Conservation (phyloP, 148 eudicot species). For the Diospyros lotus region DNA sequence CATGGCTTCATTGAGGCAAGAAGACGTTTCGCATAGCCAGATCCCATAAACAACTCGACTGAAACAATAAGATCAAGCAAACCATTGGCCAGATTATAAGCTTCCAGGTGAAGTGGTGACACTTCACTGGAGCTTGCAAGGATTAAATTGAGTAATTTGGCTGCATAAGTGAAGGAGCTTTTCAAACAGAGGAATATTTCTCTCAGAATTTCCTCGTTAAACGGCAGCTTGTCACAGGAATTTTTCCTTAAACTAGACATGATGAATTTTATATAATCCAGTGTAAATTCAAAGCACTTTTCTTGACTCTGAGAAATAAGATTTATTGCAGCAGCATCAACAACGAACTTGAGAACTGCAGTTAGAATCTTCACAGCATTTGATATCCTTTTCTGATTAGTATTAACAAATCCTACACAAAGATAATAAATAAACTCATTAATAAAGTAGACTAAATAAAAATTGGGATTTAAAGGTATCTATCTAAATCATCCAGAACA, state of each 20-base stretch:
- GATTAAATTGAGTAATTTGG: constrained; percentile 61
- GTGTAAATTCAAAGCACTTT: constrained; percentile 49
- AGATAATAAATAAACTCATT: constrained; percentile 3
- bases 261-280: constrained; percentile 41
- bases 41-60: constrained; percentile 62
- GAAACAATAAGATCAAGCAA: constrained; percentile 56
- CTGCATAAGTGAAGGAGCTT: constrained; percentile 75
- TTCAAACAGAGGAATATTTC: constrained; percentile 55
- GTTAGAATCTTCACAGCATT: constrained; percentile 63
- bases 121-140: constrained; percentile 38
- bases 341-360: constrained; percentile 63
- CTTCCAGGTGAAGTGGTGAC: constrained; percentile 32
- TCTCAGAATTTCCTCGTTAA: constrained; percentile 48
- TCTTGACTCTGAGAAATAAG: constrained; percentile 32
- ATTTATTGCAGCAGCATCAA: constrained; percentile 51
- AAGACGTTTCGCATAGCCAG: constrained; percentile 56
- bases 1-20: constrained; percentile 55
- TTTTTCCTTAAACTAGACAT: constrained; percentile 39
- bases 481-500: neutral
- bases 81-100: constrained; percentile 48
- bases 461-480: neutral
- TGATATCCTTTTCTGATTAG: constrained; percentile 35
- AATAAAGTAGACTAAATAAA: neutral
- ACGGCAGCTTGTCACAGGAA: constrained; percentile 37
- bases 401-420: constrained; percentile 31